phyloP scores from a whole-genome alignment of 805 yeast species.

The Myxozyma kluyveri region DNA sequence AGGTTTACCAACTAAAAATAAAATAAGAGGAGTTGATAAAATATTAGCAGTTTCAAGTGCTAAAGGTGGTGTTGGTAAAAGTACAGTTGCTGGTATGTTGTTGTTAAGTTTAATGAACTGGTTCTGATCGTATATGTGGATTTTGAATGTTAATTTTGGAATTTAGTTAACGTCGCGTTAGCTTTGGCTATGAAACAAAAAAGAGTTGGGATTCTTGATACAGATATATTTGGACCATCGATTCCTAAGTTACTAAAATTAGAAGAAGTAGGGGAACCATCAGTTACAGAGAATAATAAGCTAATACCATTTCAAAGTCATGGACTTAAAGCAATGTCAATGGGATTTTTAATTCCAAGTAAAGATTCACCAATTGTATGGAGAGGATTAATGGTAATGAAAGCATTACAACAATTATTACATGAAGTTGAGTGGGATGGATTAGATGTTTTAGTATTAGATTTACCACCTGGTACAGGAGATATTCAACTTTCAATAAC shows the following conservation, averaged over 20 bases:
- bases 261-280: slow-evolving; percentile 47
- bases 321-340: slow-evolving; percentile 81
- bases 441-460: slow-evolving; percentile 68
- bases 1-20: slow-evolving; percentile 55
- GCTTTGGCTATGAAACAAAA: slow-evolving; percentile 54
- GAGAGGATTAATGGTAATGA: slow-evolving; percentile 86
- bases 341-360: slow-evolving; percentile 72
- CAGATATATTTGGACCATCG: slow-evolving; percentile 83
- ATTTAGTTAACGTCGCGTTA: slow-evolving; percentile 59
- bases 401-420: slow-evolving; percentile 77
- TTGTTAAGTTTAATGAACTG: not conserved
- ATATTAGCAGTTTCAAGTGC: slow-evolving; percentile 70
- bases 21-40: slow-evolving; percentile 59
- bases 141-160: not conserved
- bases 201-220: slow-evolving; percentile 69
- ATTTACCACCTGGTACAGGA: slow-evolving; percentile 92
- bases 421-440: slow-evolving; percentile 75
- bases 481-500: slow-evolving; percentile 82
- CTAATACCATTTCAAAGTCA: slow-evolving; percentile 67
- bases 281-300: slow-evolving; percentile 43
- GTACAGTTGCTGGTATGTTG: slow-evolving; percentile 53
- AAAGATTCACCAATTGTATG: slow-evolving; percentile 73
- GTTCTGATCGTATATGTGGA: not conserved
- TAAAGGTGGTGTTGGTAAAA: slow-evolving; percentile 80
- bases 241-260: slow-evolving; percentile 70